A percentile compares a stretch with the other conserved stretches of the same genome.
Evolutionary conservation across 352 stramenopile genomes (phyloP).

Genomic region (Phytophthora cactorum): DNA sequence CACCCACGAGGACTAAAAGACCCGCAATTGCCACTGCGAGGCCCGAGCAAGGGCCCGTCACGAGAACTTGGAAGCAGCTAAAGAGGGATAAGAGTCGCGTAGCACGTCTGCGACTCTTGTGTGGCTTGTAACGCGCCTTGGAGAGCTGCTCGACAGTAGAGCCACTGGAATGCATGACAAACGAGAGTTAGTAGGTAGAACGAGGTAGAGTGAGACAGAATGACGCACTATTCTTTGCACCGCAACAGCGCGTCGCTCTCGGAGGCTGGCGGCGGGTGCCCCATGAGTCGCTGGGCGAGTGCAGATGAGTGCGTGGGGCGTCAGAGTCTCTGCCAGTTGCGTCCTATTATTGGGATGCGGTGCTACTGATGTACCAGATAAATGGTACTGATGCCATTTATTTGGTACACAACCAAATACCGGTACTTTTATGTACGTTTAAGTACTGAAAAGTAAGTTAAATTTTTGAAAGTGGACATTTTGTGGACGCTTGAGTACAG

Average conservation of each 20-base stretch:
- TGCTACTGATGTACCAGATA: neutral
- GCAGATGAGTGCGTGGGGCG: neutral
- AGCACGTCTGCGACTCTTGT: constrained; percentile 7
- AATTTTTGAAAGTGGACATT: neutral
- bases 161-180: constrained; percentile 31
- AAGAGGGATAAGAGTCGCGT: constrained; percentile 21
- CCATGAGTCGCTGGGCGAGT: constrained; percentile 19
- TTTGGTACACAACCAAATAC: neutral
- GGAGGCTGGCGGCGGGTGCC: constrained; percentile 24
- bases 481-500: neutral
- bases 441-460: neutral
- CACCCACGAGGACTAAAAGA: constrained; percentile 45
- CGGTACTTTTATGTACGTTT: too few species aligned
- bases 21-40: constrained; percentile 43
- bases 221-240: constrained; percentile 45
- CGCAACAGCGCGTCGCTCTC: constrained; percentile 34
- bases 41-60: constrained; percentile 30
- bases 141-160: constrained; percentile 51
- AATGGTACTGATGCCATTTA: neutral
- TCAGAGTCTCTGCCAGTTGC: neutral
- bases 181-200: constrained; percentile 4
- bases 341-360: neutral
- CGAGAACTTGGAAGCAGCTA: constrained; percentile 31
- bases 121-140: constrained; percentile 27
- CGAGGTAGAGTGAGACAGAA: neutral